Evolutionary conservation across 345 rosid species (phyloP).

Genomic region (Carallia pectinifolia): DNA sequence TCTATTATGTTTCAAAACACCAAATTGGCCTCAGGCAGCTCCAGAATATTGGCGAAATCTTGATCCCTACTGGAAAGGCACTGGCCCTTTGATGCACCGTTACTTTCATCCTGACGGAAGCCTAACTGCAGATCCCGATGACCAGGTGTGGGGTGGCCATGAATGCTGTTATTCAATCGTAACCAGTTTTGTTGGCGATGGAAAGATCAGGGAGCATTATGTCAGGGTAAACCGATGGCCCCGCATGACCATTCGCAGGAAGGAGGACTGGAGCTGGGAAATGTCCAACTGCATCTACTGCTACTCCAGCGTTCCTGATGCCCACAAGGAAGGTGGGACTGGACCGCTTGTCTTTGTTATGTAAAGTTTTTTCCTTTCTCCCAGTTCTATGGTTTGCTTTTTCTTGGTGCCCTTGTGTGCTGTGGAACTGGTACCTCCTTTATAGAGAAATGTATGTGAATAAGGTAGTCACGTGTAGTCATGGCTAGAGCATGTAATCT

Average conservation of each 20-base stretch:
- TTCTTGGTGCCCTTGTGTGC: too few species aligned
- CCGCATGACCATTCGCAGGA: conserved; percentile 38
- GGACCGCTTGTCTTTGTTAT: conserved; percentile 36
- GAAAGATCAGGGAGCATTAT: conserved; percentile 50
- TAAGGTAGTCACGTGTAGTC: background rate
- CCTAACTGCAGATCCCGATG: conserved; percentile 57
- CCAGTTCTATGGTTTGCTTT: too few species aligned
- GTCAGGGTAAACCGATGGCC: conserved; percentile 65
- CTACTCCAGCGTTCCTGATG: conserved; percentile 54
- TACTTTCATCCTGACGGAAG: conserved; percentile 66
- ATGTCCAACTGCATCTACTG: conserved; percentile 47
- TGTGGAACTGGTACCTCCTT: too few species aligned
- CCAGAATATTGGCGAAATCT: conserved; percentile 63
- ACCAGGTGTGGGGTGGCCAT: conserved; percentile 65
- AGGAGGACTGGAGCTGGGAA: conserved; percentile 71
- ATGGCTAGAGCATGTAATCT: background rate
- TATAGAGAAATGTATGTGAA: background rate
- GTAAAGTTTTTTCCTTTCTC: background rate
- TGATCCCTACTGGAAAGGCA: conserved; percentile 58
- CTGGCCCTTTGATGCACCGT: conserved; percentile 44
- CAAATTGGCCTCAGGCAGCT: conserved; percentile 35
- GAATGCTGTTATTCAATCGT: conserved; percentile 51
- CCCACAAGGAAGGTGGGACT: conserved; percentile 43
- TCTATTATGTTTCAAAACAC: background rate
- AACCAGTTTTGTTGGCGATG: conserved; percentile 44